Conservation (phyloP, 805 yeast species). For the Yarrowia sp. region DNA sequence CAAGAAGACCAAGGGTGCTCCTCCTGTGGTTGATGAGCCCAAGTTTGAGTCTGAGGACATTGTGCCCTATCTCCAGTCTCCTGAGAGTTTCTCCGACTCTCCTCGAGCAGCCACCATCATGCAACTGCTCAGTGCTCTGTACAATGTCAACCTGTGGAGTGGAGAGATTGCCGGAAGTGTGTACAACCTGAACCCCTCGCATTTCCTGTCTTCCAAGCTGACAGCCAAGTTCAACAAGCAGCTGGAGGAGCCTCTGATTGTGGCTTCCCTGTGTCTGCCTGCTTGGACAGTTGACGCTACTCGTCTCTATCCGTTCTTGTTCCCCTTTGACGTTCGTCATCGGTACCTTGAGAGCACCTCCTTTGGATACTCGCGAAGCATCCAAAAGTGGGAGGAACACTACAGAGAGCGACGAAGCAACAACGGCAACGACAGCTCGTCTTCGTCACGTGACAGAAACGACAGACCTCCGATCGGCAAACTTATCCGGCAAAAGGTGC, state of each 20-base stretch:
- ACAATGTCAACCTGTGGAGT: constrained; percentile 45
- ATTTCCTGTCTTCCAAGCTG: constrained; percentile 76
- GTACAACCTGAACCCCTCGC: constrained; percentile 40
- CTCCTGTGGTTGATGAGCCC: constrained; percentile 36
- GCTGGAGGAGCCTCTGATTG: constrained; percentile 85
- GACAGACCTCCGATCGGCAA: constrained; percentile 61
- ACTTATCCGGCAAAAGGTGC: constrained; percentile 76
- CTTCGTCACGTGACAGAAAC: constrained; percentile 41
- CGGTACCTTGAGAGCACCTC: constrained; percentile 85
- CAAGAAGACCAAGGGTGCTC: constrained; percentile 47
- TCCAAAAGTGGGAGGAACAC: constrained; percentile 72
- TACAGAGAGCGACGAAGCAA: constrained; percentile 49
- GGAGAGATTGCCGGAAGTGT: constrained; percentile 42
- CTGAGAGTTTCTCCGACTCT: constrained; percentile 44
- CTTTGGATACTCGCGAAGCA: constrained; percentile 84
- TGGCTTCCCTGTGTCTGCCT: constrained; percentile 86
- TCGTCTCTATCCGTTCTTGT: constrained; percentile 75
- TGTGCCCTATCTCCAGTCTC: constrained; percentile 42
- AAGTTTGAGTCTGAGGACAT: constrained; percentile 44
- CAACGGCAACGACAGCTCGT: constrained; percentile 47
- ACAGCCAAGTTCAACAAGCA: constrained; percentile 88
- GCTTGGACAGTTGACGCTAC: constrained; percentile 83
- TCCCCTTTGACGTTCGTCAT: constrained; percentile 81
- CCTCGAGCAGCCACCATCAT: constrained; percentile 41
- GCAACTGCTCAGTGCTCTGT: constrained; percentile 46